phyloP scores from a whole-genome alignment of 306 rosid species.

The Adenanthera pavonina region DNA sequence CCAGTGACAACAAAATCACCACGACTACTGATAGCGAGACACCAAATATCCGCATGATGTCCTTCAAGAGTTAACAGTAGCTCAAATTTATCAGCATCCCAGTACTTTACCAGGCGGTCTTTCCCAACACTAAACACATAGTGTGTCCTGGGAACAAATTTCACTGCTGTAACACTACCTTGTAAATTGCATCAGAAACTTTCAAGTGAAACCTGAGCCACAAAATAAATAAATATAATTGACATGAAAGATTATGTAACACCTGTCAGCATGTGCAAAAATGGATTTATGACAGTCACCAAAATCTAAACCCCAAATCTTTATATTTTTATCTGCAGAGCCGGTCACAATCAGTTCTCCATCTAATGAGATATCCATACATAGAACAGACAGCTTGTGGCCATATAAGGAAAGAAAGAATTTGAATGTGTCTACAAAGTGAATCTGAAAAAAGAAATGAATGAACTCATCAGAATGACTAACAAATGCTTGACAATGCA shows the following conservation, averaged over 20 bases:
- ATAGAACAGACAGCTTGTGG: slow-evolving; percentile 91
- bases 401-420: slow-evolving; percentile 86
- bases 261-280: slow-evolving; percentile 95
- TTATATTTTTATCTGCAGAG: slow-evolving; percentile 91
- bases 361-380: slow-evolving; percentile 97
- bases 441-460: slow-evolving; percentile 61
- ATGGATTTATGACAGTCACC: slow-evolving; percentile 96
- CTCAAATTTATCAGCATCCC: slow-evolving; percentile 99
- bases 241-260: slow-evolving; percentile 30
- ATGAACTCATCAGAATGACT: slow-evolving; percentile 36
- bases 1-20: slow-evolving; percentile 95
- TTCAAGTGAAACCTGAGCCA: slow-evolving; percentile 22
- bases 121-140: slow-evolving; percentile 91
- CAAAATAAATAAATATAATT: not conserved
- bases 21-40: slow-evolving; percentile 85
- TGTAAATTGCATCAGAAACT: slow-evolving; percentile 42
- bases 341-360: slow-evolving; percentile 94
- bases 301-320: slow-evolving; percentile 98
- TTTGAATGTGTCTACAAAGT: slow-evolving; percentile 76
- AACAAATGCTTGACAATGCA: not conserved
- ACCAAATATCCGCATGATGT: slow-evolving; percentile 93
- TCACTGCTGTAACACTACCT: slow-evolving; percentile 87
- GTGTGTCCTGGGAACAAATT: slow-evolving; percentile 84
- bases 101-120: slow-evolving; percentile 81
- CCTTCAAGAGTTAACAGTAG: slow-evolving; percentile 91